phyloP scores from a whole-genome alignment of 73 alveolate genomes.

The Tetrahymena elliotti region DNA sequence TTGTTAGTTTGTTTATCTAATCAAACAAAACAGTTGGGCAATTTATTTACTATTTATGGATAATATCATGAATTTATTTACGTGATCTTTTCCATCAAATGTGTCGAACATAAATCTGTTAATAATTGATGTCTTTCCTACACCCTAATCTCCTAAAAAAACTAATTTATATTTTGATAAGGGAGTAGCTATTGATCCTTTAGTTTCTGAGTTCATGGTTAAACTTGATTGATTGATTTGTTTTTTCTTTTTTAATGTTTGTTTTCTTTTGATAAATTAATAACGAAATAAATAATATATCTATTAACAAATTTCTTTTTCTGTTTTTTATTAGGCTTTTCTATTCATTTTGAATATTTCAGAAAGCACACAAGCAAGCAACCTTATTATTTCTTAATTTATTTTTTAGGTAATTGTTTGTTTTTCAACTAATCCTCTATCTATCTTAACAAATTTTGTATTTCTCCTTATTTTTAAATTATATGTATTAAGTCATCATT shows the following conservation, averaged over 20 bases:
- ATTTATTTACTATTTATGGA: slow-evolving; percentile 45
- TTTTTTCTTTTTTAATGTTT: not conserved
- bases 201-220: slow-evolving; percentile 28
- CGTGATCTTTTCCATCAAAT: slow-evolving; percentile 67
- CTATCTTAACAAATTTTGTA: not conserved
- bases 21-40: not conserved
- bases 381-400: not conserved
- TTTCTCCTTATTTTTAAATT: not conserved
- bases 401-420: not conserved
- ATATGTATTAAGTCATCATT: not conserved
- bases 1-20: too few relatives aligned
- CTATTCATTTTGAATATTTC: not conserved
- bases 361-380: not conserved
- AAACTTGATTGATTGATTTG: not conserved
- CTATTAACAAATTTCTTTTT: not conserved
- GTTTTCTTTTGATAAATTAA: not conserved
- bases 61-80: not conserved
- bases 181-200: slow-evolving; percentile 43
- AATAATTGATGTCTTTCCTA: slow-evolving; percentile 72
- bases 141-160: slow-evolving; percentile 71
- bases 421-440: not conserved
- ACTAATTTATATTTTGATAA: slow-evolving; percentile 65
- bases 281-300: not conserved
- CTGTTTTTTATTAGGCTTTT: not conserved
- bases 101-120: slow-evolving; percentile 68